Conservation (phyloP, 2,329 filamentous ascomycete genomes). For the Graphium sp. region DNA sequence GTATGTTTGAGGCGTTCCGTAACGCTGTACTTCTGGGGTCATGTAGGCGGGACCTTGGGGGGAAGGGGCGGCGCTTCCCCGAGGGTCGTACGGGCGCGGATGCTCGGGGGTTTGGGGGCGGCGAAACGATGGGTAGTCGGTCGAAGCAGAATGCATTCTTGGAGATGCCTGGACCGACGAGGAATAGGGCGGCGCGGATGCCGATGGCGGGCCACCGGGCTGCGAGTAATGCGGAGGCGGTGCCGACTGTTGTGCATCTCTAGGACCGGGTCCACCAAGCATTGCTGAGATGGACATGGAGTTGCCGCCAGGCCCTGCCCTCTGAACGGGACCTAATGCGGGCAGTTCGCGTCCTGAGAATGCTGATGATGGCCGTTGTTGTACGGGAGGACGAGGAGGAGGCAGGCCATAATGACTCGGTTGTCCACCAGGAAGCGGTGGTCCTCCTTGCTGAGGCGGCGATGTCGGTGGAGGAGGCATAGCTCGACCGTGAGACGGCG, state of each 20-base stretch:
- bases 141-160: slow-evolving; percentile 31
- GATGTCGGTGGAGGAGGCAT: slow-evolving; percentile 21
- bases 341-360: slow-evolving; percentile 35
- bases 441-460: slow-evolving; percentile 13
- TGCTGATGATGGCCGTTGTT: slow-evolving; percentile 23
- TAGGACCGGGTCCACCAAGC: slow-evolving; percentile 32
- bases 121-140: slow-evolving; percentile 46
- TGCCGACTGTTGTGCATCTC: slow-evolving; percentile 22
- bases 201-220: slow-evolving; percentile 19
- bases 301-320: slow-evolving; percentile 28
- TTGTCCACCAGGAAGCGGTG: slow-evolving; percentile 7
- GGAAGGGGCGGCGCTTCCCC: slow-evolving; percentile 26
- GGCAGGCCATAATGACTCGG: slow-evolving; percentile 25
- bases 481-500: slow-evolving; percentile 27
- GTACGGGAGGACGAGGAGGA: slow-evolving; percentile 23
- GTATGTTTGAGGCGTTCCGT: slow-evolving; percentile 41
- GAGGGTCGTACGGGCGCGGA: slow-evolving; percentile 32
- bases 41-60: slow-evolving; percentile 33
- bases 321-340: slow-evolving; percentile 29
- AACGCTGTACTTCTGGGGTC: slow-evolving; percentile 41
- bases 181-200: slow-evolving; percentile 26
- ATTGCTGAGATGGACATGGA: slow-evolving; percentile 47
- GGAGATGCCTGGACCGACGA: slow-evolving; percentile 36
- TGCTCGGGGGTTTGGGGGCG: slow-evolving; percentile 62
- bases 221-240: slow-evolving; percentile 24